Evolutionary conservation across 495 filamentous ascomycete genomes (phyloP), one percentile per base, ranked within the genome.

Genomic region (Talaromyces ruber): DNA sequence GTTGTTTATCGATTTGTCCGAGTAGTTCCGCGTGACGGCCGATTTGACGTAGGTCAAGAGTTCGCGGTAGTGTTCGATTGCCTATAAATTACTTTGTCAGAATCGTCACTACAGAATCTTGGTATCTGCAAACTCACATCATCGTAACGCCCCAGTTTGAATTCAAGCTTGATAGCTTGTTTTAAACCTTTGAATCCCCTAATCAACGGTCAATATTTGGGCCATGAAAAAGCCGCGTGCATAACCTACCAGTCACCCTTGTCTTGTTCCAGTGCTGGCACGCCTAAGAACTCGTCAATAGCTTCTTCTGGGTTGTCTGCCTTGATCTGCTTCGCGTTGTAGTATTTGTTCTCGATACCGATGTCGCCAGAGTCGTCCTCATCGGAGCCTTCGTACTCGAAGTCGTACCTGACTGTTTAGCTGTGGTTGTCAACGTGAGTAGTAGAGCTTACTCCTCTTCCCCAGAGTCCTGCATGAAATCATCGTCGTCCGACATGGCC

Each of bases 331-430:
- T 98, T 98, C 26, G 94, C 94, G 77, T 96, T 98, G 82, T 98
- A 98, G 78, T 98, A 98, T 77, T 97, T 96, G 79, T 98, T 98
- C 73, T 98, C 95, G 70, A 98, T 93, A 62, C 93, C 93, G 66
- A 97, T 88, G 72, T 97, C 90, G 22, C 88, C 90, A 39, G 80
- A 84, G 52, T 96, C 88, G 51, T 96, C 91, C 18, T 93, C 94
- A 64, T 95, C 93, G 63, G 90, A 87, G 66, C 93, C 91, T 70
- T 93, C 90, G 74, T 97, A 97, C 64, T 98, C 94, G 70, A 97
- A 98, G 74, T 97, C 94, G 72, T 96, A 97, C 55, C 89, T 92
- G 65, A 0, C 11, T 14, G 8, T 21, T 76, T 29, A 73, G 64
- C 50, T 24, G 29, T 22, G 37, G 51, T 52, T 5, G 28, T 21